Evolutionary conservation across 768 basidiomycete genomes (phyloP).

Genomic region (Phaeotremella fagi): DNA sequence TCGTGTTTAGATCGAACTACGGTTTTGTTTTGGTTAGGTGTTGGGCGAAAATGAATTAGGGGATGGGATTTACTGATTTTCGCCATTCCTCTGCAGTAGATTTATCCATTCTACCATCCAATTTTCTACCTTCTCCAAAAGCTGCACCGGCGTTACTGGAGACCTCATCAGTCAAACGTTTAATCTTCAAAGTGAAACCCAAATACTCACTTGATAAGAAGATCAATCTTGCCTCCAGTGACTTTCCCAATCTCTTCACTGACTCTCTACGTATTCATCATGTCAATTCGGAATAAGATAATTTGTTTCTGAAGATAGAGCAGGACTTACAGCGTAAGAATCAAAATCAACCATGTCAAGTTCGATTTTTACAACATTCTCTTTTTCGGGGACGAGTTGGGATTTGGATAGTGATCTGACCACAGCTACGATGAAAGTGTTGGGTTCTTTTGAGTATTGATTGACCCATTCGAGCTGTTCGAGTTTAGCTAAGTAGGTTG

Average conservation of each 20-base stretch:
- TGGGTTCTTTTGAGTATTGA: neutral
- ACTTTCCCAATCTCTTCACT: neutral
- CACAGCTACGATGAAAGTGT: neutral
- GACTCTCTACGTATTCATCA: neutral
- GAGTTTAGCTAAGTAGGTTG: too few relatives aligned
- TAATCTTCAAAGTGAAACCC: neutral
- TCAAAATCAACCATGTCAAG: neutral
- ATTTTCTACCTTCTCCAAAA: neutral
- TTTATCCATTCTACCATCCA: neutral
- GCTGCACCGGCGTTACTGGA: neutral
- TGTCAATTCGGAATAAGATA: neutral
- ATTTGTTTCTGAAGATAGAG: neutral
- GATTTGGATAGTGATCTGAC: neutral
- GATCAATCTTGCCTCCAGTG: neutral
- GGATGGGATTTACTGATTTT: neutral
- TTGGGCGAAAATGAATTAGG: too few relatives aligned
- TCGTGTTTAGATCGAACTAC: too few relatives aligned
- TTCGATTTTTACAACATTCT: neutral
- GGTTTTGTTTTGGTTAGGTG: too few relatives aligned
- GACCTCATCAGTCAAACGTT: neutral
- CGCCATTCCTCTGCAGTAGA: neutral
- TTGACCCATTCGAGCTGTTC: neutral
- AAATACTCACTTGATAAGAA: neutral
- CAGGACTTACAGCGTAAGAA: neutral
- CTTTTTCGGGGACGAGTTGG: neutral